A percentile compares a stretch with the other conserved stretches of the same genome.
phyloP scores from a whole-genome alignment of 2,329 filamentous ascomycete species.

The Exophiala sp. region DNA sequence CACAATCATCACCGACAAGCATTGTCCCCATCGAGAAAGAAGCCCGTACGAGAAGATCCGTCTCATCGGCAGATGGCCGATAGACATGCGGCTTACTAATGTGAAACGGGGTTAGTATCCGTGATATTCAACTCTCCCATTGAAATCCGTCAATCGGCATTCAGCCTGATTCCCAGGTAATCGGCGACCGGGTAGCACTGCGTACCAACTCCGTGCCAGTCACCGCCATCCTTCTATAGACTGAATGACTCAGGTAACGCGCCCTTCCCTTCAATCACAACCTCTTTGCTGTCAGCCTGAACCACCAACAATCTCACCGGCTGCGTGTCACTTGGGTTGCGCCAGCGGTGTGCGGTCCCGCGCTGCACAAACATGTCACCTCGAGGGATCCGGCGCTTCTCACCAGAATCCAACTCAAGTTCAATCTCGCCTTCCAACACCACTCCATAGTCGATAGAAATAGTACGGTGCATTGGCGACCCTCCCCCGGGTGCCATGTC shows the following conservation, averaged over 20 bases:
- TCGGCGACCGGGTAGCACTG: background rate
- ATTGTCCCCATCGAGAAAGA: too few species aligned
- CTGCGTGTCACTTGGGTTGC: slow-evolving; percentile 33
- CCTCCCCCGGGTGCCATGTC: slow-evolving; percentile 45
- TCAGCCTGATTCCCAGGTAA: background rate
- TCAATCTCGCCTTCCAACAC: slow-evolving; percentile 53
- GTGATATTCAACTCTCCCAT: background rate
- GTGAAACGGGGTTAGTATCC: background rate
- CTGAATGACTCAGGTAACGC: slow-evolving; percentile 8
- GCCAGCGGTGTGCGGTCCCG: slow-evolving; percentile 33
- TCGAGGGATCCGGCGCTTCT: slow-evolving; percentile 42
- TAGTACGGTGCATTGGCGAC: slow-evolving; percentile 51
- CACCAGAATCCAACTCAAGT: slow-evolving; percentile 51
- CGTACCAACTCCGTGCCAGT: background rate
- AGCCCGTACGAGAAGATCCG: too few species aligned
- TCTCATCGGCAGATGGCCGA: too few species aligned
- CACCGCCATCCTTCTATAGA: background rate
- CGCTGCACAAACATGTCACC: slow-evolving; percentile 41
- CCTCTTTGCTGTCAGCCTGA: slow-evolving; percentile 19
- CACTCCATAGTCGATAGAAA: slow-evolving; percentile 53
- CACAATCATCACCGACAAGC: too few species aligned
- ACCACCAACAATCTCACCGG: slow-evolving; percentile 23
- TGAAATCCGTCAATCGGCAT: background rate
- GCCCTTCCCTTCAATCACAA: slow-evolving; percentile 18
- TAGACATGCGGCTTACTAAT: too few species aligned